Percentiles rank a stretch among this genome's conserved stretches.
Evolutionary conservation across 2,329 filamentous ascomycete species (phyloP).

Genomic region (Fusarium pseudonygamai): DNA sequence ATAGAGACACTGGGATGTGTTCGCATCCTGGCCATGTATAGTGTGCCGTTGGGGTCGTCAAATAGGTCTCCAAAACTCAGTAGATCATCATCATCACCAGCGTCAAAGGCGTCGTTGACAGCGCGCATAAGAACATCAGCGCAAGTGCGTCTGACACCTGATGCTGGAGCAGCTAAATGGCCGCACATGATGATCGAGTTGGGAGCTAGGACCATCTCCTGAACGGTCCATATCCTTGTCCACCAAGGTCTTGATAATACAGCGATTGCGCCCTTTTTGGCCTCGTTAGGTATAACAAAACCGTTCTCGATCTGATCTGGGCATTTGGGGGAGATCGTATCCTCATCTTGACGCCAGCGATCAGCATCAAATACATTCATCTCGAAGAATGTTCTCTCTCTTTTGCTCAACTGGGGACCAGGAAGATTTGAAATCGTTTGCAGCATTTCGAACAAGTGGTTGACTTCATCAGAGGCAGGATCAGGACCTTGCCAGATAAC

Average conservation of each 20-base stretch:
- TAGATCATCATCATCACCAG: background rate
- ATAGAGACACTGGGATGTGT: background rate
- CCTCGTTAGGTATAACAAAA: background rate
- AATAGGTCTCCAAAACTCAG: background rate
- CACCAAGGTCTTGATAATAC: background rate
- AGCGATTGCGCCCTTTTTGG: background rate
- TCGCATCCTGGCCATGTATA: background rate
- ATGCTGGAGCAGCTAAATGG: background rate
- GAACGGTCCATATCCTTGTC: background rate
- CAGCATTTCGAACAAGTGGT: background rate
- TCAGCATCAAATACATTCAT: background rate
- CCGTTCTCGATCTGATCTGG: rapidly evolving
- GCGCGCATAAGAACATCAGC: background rate
- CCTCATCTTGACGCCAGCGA: background rate
- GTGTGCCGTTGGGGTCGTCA: background rate
- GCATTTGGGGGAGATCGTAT: rapidly evolving
- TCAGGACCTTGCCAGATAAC: background rate
- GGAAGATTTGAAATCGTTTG: background rate
- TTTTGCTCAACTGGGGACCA: background rate
- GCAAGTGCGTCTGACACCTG: background rate
- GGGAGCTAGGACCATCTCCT: background rate
- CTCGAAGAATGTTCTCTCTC: background rate
- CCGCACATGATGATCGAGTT: background rate
- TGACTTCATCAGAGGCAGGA: background rate
- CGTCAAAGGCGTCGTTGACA: background rate